Percentiles rank a stretch among this genome's conserved stretches.
These are phyloP conservation scores for Periconia sp. DNA, from an alignment of 2,329 filamentous ascomycete species.

Conservation along the genomic window DNA sequence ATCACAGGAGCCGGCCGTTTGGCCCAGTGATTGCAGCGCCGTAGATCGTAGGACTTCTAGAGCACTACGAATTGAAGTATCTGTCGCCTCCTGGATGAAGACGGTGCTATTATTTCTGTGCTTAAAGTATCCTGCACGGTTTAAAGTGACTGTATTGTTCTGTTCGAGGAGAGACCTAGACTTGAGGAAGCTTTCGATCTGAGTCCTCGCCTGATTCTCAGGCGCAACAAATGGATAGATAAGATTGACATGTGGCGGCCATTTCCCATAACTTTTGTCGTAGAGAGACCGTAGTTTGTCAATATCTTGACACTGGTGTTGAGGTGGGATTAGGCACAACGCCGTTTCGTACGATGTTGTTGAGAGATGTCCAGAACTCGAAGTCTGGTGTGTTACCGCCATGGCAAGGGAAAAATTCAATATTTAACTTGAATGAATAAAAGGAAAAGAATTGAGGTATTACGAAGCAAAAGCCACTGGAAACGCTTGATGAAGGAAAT, in stretches of 20 bases:
- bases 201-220: conserved; percentile 55
- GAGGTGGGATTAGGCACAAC: conserved; percentile 65
- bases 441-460: conserved; percentile 4
- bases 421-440: neutral
- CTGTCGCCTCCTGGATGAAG: conserved; percentile 24
- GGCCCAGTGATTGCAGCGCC: conserved; percentile 31
- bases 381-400: conserved; percentile 16
- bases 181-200: conserved; percentile 46
- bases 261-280: conserved; percentile 65
- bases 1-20: conserved; percentile 19
- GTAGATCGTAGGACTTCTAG: conserved; percentile 23
- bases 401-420: conserved; percentile 14
- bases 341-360: conserved; percentile 62
- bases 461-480: no score
- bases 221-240: conserved; percentile 68
- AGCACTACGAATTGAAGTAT: conserved; percentile 5
- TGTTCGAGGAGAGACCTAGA: conserved; percentile 5
- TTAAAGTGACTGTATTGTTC: conserved; percentile 34
- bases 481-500: no score
- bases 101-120: conserved; percentile 58
- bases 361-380: conserved; percentile 16
- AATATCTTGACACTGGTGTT: conserved; percentile 54
- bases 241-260: conserved; percentile 72
- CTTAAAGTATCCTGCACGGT: conserved; percentile 55
- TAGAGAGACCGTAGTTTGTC: conserved; percentile 66